phyloP scores from a whole-genome alignment of 2,329 filamentous ascomycete species.

The Escovopsis weberi region DNA sequence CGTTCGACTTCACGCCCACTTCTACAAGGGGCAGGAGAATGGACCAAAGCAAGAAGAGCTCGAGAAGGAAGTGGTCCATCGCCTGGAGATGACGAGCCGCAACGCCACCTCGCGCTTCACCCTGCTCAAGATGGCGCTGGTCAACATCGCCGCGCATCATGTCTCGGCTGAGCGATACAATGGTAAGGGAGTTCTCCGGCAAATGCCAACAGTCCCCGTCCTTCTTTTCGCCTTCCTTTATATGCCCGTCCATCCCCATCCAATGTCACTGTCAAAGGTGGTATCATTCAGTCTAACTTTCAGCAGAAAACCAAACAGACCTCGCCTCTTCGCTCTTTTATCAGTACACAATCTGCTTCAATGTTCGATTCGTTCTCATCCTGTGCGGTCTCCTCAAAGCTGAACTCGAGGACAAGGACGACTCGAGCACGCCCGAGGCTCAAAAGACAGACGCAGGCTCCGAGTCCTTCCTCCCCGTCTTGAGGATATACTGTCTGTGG shows the following conservation, averaged over 20 bases:
- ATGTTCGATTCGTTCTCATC: conserved; percentile 60
- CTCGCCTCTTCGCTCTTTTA: conserved; percentile 30
- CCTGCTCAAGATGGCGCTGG: conserved; percentile 65
- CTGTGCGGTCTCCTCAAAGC: conserved; percentile 55
- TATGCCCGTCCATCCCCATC: neutral
- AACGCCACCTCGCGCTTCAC: conserved; percentile 48
- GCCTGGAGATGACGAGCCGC: conserved; percentile 59
- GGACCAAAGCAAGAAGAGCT: conserved; percentile 57
- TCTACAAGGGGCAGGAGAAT: conserved; percentile 59
- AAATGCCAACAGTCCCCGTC: neutral
- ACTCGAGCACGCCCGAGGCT: conserved; percentile 8
- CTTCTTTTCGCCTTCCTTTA: too few relatives aligned
- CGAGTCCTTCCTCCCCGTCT: conserved; percentile 32
- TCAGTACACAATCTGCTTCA: conserved; percentile 60
- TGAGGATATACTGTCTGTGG: conserved; percentile 42
- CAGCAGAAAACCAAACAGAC: conserved; percentile 30
- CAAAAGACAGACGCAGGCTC: conserved; percentile 12
- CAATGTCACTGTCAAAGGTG: neutral
- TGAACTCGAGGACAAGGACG: conserved; percentile 38
- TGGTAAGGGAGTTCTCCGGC: conserved; percentile 14
- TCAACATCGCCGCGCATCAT: conserved; percentile 76
- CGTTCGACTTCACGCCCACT: conserved; percentile 70
- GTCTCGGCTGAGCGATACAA: conserved; percentile 34
- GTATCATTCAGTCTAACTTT: neutral
- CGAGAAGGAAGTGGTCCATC: conserved; percentile 71